Conservation (phyloP, 208 protist genomes). For the Balamuthia mandrillaris region DNA sequence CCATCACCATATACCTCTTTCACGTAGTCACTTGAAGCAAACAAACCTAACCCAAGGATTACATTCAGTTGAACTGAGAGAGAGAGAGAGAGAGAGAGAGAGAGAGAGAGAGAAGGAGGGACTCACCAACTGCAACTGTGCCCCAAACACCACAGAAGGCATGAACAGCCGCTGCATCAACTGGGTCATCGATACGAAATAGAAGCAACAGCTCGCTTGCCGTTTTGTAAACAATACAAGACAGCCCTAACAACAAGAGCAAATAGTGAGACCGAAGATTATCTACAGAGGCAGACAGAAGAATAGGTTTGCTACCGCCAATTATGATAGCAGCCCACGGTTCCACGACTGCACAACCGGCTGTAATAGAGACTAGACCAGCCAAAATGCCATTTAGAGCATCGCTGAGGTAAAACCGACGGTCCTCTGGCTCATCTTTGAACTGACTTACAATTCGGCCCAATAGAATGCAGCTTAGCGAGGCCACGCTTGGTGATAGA, state of each 20-base stretch:
- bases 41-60: too few species aligned
- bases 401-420: neutral
- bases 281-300: neutral
- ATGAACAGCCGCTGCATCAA: conserved; percentile 17
- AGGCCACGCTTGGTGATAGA: too few species aligned
- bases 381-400: neutral
- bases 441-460: too few species aligned
- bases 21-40: too few species aligned
- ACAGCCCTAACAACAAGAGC: too few species aligned
- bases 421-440: too few species aligned
- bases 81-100: too few species aligned
- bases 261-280: too few species aligned
- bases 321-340: conserved; percentile 19
- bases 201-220: neutral
- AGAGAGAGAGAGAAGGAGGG: too few species aligned
- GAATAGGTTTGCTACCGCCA: neutral
- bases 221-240: neutral
- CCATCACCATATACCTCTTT: neutral
- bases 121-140: neutral
- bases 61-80: too few species aligned
- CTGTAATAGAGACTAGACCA: neutral
- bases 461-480: neutral
- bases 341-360: neutral
- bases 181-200: conserved; percentile 8
- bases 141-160: conserved; percentile 27